phyloP scores from a whole-genome alignment of 441 rosid genomes.

The Gossypium schwendimanii region DNA sequence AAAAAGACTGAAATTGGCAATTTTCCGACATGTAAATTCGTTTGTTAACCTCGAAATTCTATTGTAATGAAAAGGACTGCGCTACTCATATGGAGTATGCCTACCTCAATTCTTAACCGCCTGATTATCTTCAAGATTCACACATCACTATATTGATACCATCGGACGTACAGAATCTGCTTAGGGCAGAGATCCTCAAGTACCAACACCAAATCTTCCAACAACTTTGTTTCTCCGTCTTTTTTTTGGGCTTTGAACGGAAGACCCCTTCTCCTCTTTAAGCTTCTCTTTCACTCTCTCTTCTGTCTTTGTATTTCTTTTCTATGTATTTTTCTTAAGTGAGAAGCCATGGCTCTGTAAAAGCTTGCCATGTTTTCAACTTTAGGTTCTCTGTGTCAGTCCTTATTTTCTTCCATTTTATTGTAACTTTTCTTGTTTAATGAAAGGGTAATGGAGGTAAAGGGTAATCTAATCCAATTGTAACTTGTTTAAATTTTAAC shows the following conservation, averaged over 20 bases:
- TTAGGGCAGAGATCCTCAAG: constrained; percentile 16
- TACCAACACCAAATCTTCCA: neutral
- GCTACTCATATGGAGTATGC: neutral
- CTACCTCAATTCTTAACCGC: constrained; percentile 14
- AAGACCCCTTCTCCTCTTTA: constrained; percentile 2
- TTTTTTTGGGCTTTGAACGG: neutral
- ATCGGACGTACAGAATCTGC: constrained; percentile 29
- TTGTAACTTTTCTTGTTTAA: constrained; percentile 12
- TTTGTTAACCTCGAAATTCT: neutral
- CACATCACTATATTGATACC: constrained; percentile 15
- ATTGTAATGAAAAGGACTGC: neutral
- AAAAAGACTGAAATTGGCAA: too few species aligned
- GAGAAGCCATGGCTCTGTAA: neutral
- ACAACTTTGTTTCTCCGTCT: neutral
- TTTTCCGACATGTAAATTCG: neutral
- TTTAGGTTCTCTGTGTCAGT: neutral
- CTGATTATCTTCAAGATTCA: constrained; percentile 8
- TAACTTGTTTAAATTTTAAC: constrained; percentile 8
- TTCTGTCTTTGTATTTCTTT: neutral
- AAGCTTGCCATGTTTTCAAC: constrained; percentile 4
- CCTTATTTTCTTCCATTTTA: neutral
- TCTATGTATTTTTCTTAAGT: constrained; percentile 4
- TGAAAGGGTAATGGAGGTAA: constrained; percentile 30
- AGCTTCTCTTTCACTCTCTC: neutral
- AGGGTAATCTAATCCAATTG: constrained; percentile 34